Percentiles rank a stretch among this genome's conserved stretches.
Conservation (phyloP, 1,284 basidiomycete genomes). For the Ustilago xerochloae region DNA sequence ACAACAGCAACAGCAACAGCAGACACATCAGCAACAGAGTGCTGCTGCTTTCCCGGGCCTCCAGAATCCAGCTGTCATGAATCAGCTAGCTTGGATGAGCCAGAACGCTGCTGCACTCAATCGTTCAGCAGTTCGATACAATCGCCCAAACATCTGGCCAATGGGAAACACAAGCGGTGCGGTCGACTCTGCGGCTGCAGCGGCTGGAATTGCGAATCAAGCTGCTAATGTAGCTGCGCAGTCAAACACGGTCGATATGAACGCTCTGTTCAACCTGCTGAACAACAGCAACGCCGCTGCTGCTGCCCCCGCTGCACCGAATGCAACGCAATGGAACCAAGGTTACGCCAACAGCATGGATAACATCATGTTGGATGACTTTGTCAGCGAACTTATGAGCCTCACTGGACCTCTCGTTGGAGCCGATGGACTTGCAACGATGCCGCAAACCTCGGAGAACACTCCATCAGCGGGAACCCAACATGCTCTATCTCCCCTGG, state of each 20-base stretch:
- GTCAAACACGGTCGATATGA: constrained; percentile 22
- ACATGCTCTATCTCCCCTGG: constrained; percentile 9
- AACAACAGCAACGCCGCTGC: constrained; percentile 13
- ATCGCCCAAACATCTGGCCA: constrained; percentile 43
- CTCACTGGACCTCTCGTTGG: constrained; percentile 40
- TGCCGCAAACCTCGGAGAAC: constrained; percentile 13
- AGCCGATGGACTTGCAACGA: constrained; percentile 8
- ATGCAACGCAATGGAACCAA: constrained; percentile 21
- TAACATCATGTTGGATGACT: constrained; percentile 54
- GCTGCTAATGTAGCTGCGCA: constrained; percentile 10
- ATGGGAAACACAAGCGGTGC: constrained; percentile 6
- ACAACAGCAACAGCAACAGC: constrained; percentile 4
- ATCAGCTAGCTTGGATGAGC: constrained; percentile 38
- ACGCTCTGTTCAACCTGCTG: constrained; percentile 22
- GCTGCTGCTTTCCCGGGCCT: constrained; percentile 8
- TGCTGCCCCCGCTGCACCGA: constrained; percentile 3
- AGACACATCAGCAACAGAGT: constrained; percentile 14
- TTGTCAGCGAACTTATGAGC: constrained; percentile 53
- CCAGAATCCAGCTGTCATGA: constrained; percentile 22
- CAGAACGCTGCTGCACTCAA: constrained; percentile 24
- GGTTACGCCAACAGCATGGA: constrained; percentile 40
- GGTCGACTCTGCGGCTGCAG: neutral
- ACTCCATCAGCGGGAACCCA: constrained; percentile 18
- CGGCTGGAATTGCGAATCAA: neutral
- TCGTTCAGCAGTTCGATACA: constrained; percentile 29